Evolutionary conservation across 106 monocot genomes (phyloP), one percentile per base, ranked within the genome.

Genomic region (Alisma plantagoaquatica): DNA sequence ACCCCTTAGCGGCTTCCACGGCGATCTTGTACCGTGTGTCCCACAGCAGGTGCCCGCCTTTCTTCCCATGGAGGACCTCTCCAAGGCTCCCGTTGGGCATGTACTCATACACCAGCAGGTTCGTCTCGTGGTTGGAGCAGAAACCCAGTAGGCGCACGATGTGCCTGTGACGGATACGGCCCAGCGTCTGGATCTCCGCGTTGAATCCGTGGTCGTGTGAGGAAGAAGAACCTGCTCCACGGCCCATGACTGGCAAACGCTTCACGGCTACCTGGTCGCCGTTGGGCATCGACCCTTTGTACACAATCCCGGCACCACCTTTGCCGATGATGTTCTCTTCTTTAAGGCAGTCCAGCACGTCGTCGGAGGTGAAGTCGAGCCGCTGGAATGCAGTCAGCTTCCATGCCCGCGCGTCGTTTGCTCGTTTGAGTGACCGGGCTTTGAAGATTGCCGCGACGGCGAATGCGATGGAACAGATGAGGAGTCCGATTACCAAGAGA

Each of bases 1-100:
- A 75, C 15, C 91, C 91, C 61, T 84, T 91, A 18, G 91, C 91
- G 1, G 91, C 77, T 53, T 91, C 80, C 9, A 84, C 29, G 1
- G 91, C 91, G 19, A 91, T 91, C 56, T 84, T 84, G 47, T 71
- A 91, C 68, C 91, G 23, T 11, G 74, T 77, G 57, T 80, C 84
- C 91, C 91, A 91, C 10, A 60, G 68, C 71, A 91, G 52, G 60
- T 81, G 80, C 3, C 80, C 84, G 7, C 84, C 84, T 41, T 84
- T 91, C 66, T 73, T 82, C 19, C 91, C 91, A 28, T 91, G 84
- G 22, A 91, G 72, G 41, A 91, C 91, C 61, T 91, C 91, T 0
- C 91, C 91, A 0, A 91, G 46, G 56, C 91, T 91, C 19, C 91
- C 91, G 48, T 84, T 91, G 19, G 80, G 80, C 91, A 91, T 81